Percentiles rank a stretch among this genome's conserved stretches.
These are phyloP conservation scores for Phytophthora ohioensis DNA, from an alignment of 352 stramenopile genomes.

Conservation along the genomic window DNA sequence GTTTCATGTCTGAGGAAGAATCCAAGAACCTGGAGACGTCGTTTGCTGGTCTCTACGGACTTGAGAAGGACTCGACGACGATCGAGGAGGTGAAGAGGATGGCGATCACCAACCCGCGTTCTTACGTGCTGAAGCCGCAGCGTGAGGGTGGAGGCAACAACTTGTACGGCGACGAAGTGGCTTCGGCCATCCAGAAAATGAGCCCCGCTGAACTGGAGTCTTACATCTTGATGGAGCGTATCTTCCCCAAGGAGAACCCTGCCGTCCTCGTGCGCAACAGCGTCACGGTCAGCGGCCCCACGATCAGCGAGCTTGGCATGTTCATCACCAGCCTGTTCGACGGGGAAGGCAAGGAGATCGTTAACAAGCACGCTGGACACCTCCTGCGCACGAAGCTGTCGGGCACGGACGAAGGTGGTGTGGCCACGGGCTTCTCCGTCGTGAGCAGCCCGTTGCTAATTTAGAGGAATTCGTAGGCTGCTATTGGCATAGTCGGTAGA, in stretches of 20 bases:
- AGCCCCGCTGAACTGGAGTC: slow-evolving; percentile 79
- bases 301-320: slow-evolving; percentile 96
- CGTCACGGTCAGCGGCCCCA: slow-evolving; percentile 75
- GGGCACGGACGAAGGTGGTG: slow-evolving; percentile 97
- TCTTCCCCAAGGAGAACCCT: slow-evolving; percentile 91
- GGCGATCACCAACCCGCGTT: slow-evolving; percentile 65
- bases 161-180: slow-evolving; percentile 95
- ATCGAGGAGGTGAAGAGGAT: slow-evolving; percentile 79
- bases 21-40: slow-evolving; percentile 80
- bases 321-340: slow-evolving; percentile 92
- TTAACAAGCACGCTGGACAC: slow-evolving; percentile 96
- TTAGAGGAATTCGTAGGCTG: slow-evolving; percentile 40
- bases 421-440: slow-evolving; percentile 95
- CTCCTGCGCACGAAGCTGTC: slow-evolving; percentile 96
- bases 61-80: slow-evolving; percentile 86
- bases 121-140: slow-evolving; percentile 98
- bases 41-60: slow-evolving; percentile 96
- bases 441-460: slow-evolving; percentile 92
- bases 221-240: slow-evolving; percentile 97
- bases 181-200: slow-evolving; percentile 83
- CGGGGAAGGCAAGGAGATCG: slow-evolving; percentile 73
- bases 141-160: slow-evolving; percentile 99
- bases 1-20: slow-evolving; percentile 88
- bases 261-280: slow-evolving; percentile 87
- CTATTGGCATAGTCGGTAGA: slow-evolving; percentile 13